Base-by-base conservation (phyloP, 768 basidiomycete species). In the Psilocybe tampanensis region DNA sequence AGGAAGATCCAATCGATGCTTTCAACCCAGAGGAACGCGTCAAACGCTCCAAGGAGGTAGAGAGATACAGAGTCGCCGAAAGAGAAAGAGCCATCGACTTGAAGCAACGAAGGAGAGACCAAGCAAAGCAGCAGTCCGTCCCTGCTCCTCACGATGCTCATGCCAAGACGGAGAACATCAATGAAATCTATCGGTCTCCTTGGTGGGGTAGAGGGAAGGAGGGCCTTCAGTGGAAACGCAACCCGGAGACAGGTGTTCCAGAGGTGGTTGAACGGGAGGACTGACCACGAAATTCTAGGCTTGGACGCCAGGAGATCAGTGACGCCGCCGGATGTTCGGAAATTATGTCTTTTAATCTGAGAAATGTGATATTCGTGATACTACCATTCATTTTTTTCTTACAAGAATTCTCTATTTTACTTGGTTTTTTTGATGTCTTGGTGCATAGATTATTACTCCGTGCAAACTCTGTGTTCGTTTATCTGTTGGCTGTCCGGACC, bases 161-260 rank as follows among this genome's bases (percentile, higher is more conserved):
- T 29, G 29, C n/a, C n/a, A n/a, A 19, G n/a, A 7, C 43, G 11
- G 22, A 44, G 22, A 18, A 19, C 6, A 11, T 11, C n/a, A 19
- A 11, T 11, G 43, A 18, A 9, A 17, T 3, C 9, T 19, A 17
- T 4, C 3, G 21, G n/a, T 11, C 26, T 36, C 49, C 32, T 4
- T 50, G 49, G 49, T 50, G 49, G 49, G 21, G 49, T 23, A 9
- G 49, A 41, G 49, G 19, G 19, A 50, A 33, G 18, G n/a, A 34
- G 21, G 49, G 49, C 6, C 32, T 50, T 36, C 32, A 50, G 18
- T 50, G 49, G 49, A 50, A 50, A 36, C 26, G 49, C n/a, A 41
- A 50, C 13, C 22, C 15, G 19, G 33, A 50, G 8, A 39, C 36
- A 3, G 44, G 44, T 9, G 36, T 34, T 19, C 33, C 19, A 19